Conservation (phyloP, 306 rosid species). For the Lathyrus aphaca region DNA sequence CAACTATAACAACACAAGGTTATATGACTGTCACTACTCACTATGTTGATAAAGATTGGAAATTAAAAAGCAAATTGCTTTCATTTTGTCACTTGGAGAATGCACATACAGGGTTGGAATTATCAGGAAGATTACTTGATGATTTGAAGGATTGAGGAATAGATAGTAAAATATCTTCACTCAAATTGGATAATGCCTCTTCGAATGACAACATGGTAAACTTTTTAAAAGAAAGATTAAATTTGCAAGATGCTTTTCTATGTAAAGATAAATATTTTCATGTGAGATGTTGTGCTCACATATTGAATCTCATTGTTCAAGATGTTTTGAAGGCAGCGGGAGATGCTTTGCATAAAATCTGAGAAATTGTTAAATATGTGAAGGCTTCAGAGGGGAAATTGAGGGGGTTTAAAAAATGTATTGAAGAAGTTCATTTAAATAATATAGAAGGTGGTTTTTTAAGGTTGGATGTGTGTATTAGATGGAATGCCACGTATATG, state of each 20-base stretch:
- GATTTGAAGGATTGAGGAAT: background rate
- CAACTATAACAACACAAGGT: background rate
- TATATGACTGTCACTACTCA: background rate
- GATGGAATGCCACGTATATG: background rate
- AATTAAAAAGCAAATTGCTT: background rate
- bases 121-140: background rate
- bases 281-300: too few relatives aligned
- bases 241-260: too few relatives aligned
- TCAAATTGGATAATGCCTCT: background rate
- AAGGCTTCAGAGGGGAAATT: background rate
- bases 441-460: background rate
- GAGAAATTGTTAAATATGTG: slow-evolving; percentile 8
- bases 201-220: background rate
- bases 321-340: background rate
- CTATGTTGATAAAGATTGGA: background rate
- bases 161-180: background rate
- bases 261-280: too few relatives aligned
- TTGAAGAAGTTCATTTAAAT: background rate
- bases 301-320: background rate
- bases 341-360: background rate
- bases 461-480: background rate
- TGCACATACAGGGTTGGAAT: background rate
- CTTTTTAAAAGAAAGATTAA: too few relatives aligned
- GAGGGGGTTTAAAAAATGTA: background rate
- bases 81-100: background rate